Evolutionary conservation across 345 rosid species (phyloP).

Genomic region (Geranium rotundifolium): DNA sequence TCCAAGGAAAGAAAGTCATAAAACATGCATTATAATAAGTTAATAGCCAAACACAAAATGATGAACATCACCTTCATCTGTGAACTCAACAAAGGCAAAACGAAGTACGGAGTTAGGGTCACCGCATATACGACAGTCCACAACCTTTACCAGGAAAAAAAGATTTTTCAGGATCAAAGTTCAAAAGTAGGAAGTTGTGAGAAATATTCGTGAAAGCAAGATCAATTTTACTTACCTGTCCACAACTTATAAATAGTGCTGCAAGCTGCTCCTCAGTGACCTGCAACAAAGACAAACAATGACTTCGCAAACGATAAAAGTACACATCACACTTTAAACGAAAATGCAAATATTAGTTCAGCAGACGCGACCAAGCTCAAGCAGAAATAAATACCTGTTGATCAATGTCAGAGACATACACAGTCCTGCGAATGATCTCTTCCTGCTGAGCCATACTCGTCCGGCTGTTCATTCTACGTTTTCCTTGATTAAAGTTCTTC

Average conservation of each 20-base stretch:
- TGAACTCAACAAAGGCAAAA: constrained; percentile 89
- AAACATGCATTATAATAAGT: not conserved
- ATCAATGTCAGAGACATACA: constrained; percentile 88
- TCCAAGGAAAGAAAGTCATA: constrained; percentile 2
- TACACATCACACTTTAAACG: not conserved
- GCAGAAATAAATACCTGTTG: constrained; percentile 44
- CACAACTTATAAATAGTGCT: constrained; percentile 64
- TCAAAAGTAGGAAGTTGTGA: not conserved
- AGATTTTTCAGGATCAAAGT: constrained; percentile 10
- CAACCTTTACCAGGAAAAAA: constrained; percentile 40
- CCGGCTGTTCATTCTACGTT: constrained; percentile 53
- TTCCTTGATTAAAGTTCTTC: constrained; percentile 64
- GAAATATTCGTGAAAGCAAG: constrained; percentile 5
- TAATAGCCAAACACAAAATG: not conserved
- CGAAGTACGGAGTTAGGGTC: constrained; percentile 92
- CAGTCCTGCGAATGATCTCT: constrained; percentile 75
- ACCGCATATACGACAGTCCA: constrained; percentile 93
- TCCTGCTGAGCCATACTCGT: constrained; percentile 88
- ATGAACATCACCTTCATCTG: constrained; percentile 58
- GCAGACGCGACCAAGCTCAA: not conserved
- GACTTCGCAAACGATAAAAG: not conserved
- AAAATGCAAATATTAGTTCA: not conserved
- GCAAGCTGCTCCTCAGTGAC: constrained; percentile 99
- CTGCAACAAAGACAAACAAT: constrained; percentile 19
- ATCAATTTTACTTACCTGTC: constrained; percentile 43